Evolutionary conservation across 1,284 basidiomycete genomes (phyloP), one percentile per base, ranked within the genome.

Genomic region (Apiotrichum siamense): DNA sequence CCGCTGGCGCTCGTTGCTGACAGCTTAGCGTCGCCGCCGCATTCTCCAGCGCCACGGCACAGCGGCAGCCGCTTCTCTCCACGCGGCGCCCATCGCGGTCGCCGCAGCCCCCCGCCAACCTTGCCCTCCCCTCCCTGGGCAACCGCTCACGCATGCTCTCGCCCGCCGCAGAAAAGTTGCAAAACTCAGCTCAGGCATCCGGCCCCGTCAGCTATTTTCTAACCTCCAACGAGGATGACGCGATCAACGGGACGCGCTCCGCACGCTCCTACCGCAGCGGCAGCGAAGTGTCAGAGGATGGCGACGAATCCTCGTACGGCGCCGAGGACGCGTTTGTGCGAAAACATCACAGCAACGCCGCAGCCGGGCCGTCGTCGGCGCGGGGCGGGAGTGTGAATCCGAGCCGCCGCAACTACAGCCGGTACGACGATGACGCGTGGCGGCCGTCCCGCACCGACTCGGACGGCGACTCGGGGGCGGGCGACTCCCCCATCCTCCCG

Each of bases 301-400:
- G n/a, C 7, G 68, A 66, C 15, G 66, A 70, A 40, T 50, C 65
- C 58, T 65, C 69, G 6, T 73, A 71, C 54, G 53, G 66, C 15
- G 66, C 67, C 26, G 65, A 57, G 12, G 64, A 67, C 24, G 67
- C 67, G 17, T 26, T 23, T 13, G 23, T 24, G 13, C n/a, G n/a
- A n/a, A 21, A 21, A 15, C 25, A 45, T 9, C 29, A 35, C 20
- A n/a, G 37, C 11, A 40, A 38, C 10, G 38, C 31, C 4, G 24
- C 38, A 13, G 41, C 18, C 26, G 41, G 48, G 23, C 27, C 41
- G 10, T 43, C 41, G n/a, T n/a, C n/a, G n/a, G n/a, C n/a, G 11
- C 41, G n/a, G 2, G 7, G 18, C 18, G 12, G 7, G 33, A 15
- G 10, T 15, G 29, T 31, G 10, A 5, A 9, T 12, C 7, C 41